Evolutionary conservation across 805 yeast genomes (phyloP), one percentile per base, ranked within the genome.

Genomic region (Ogataea zsoltii): DNA sequence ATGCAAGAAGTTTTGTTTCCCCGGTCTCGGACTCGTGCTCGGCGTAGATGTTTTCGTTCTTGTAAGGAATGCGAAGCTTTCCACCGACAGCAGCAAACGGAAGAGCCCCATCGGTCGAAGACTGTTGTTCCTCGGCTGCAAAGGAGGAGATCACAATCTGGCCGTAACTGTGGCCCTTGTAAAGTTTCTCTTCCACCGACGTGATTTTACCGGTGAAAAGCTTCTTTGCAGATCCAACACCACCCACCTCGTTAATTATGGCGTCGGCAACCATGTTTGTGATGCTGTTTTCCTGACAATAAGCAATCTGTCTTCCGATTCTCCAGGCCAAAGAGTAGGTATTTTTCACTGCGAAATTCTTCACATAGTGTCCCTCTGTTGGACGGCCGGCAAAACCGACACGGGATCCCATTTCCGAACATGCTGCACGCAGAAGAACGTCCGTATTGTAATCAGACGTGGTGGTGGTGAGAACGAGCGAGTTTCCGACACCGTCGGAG

Each of bases 111-210:
- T 13, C 34, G 7, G 9, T 32, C 2, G 30, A 10, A 14, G 19
- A 13, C 15, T 29, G 18, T 13, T 29, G 36, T 14, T 36, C 38
- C 12, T 30, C 21, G 19, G 29, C 33, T 9, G 26, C 10, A 6
- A 45, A 17, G 9, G 41, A 45, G 33, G 50, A 48, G 23, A 57
- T 56, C 13, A 58, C 50, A 17, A 72, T 72, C 44, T 68, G 70
- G 14, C 79, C 78, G 50, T 66, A 72, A 11, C 63, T 64, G 50
- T 72, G 74, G 5, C 76, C 76, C 47, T 69, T 71, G 55, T 58
- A 56, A 13, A 72, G 49, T 41, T 63, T 67, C 44, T 65, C 63
- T 47, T 71, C 75, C 15, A 74, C 76, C 2, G 66, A 70, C 39
- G 70, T 51, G 38, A 74, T 72, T 51, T 73, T 72, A n/a, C 77